Conservation (phyloP, 441 rosid species). For the Croton laevigatus region DNA sequence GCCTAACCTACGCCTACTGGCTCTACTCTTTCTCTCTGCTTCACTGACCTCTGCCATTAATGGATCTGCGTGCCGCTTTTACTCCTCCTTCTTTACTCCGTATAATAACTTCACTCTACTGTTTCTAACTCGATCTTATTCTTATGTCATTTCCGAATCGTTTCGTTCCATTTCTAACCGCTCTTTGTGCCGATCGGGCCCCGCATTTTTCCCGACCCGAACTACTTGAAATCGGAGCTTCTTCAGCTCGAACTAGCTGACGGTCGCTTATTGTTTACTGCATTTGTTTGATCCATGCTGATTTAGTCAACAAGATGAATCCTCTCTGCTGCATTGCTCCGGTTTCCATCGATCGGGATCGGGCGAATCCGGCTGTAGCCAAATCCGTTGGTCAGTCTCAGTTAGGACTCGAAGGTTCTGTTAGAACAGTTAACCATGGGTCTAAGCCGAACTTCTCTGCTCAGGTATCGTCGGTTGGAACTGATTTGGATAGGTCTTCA, state of each 20-base stretch:
- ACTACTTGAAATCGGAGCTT: constrained; percentile 12
- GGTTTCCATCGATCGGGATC: constrained; percentile 86
- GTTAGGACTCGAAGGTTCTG: constrained; percentile 31
- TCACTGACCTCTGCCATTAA: constrained; percentile 5
- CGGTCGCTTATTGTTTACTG: neutral
- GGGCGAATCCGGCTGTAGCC: constrained; percentile 49
- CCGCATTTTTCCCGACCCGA: constrained; percentile 26
- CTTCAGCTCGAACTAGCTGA: neutral
- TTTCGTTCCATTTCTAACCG: constrained; percentile 9
- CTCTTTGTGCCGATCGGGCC: constrained; percentile 39
- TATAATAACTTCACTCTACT: neutral
- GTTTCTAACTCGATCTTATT: constrained; percentile 17
- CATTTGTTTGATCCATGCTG: constrained; percentile 15
- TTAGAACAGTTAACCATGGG: constrained; percentile 30
- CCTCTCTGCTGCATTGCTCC: constrained; percentile 99
- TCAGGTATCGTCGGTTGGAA: constrained; percentile 59
- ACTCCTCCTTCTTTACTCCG: neutral
- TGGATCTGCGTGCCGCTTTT: constrained; percentile 13
- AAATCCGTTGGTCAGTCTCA: constrained; percentile 49
- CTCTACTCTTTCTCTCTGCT: neutral
- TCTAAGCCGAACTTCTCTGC: constrained; percentile 57
- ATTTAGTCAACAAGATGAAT: constrained; percentile 45
- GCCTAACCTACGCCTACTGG: constrained; percentile 16
- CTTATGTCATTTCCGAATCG: constrained; percentile 40
- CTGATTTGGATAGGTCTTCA: constrained; percentile 45